Evolutionary conservation across 768 basidiomycete species (phyloP).

Genomic region (Amanita rubescens): DNA sequence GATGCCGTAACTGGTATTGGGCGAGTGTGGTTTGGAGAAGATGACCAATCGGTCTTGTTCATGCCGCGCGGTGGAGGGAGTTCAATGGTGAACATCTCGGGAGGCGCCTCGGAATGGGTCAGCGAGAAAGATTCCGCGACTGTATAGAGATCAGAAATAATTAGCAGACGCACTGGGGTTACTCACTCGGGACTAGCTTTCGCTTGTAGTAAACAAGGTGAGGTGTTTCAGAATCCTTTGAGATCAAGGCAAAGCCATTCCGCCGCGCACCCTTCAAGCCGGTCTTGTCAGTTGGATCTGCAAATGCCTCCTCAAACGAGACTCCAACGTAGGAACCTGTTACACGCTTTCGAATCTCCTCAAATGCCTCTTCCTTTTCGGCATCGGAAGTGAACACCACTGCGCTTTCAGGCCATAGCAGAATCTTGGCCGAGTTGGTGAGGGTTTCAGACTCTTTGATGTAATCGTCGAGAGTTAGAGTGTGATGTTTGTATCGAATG

Average conservation of each 20-base stretch:
- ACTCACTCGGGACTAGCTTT: slow-evolving; percentile 70
- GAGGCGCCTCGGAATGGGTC: slow-evolving; percentile 43
- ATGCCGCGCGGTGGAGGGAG: slow-evolving; percentile 33
- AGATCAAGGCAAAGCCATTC: slow-evolving; percentile 61
- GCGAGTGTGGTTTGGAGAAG: slow-evolving; percentile 35
- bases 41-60: slow-evolving; percentile 37
- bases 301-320: slow-evolving; percentile 58
- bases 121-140: slow-evolving; percentile 75
- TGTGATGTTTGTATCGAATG: slow-evolving; percentile 29
- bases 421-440: slow-evolving; percentile 38
- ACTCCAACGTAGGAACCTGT: slow-evolving; percentile 52
- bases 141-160: slow-evolving; percentile 21
- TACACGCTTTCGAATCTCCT: slow-evolving; percentile 27
- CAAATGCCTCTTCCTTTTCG: slow-evolving; percentile 46
- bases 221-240: slow-evolving; percentile 25
- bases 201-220: slow-evolving; percentile 64
- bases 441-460: slow-evolving; percentile 48
- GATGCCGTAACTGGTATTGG: slow-evolving; percentile 58
- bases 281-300: slow-evolving; percentile 28
- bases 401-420: slow-evolving; percentile 81
- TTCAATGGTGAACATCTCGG: slow-evolving; percentile 37
- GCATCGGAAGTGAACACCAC: slow-evolving; percentile 48
- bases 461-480: slow-evolving; percentile 48
- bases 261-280: slow-evolving; percentile 34
- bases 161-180: no score